Base-by-base conservation (phyloP, 345 rosid genomes). In the Populus ilicifolia region DNA sequence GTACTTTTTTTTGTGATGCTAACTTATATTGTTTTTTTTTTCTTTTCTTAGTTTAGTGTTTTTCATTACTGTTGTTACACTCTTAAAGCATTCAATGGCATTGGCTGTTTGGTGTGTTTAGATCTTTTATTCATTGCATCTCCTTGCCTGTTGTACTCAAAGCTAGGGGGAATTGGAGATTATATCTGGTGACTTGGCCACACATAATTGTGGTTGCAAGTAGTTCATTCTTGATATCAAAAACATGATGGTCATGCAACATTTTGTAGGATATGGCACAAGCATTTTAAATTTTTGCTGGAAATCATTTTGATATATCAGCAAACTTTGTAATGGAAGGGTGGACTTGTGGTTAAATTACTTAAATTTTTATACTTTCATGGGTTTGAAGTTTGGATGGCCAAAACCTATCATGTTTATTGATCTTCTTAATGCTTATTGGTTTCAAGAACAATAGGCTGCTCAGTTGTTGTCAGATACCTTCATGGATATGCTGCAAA, bases 401-500 rank as follows among this genome's bases (percentile, higher is more conserved):
- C 61, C 54, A n/a, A 29, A 50, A 21, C 52, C 77, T 76, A 56
- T 65, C 46, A 21, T 43, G n/a, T 67, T 78, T 67, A 23, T 54
- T 48, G 46, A 77, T 59, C 48, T 74, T 66, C 70, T 79, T 50
- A n/a, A 64, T 73, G 41, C 12, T 72, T 79, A 35, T 63, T 59
- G 35, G 30, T 8, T 74, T 87, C 80, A 67, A 92, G 99, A 84
- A 83, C 88, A 93, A 96, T 82, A 93, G 88, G 90, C 92, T 96
- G 76, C 82, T 81, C 68, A 83, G 87, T 75, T 78, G 80, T 83
- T 91, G 88, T 82, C 86, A 86, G 80, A 89, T 93, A 74, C 99
- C 99, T 70, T 71, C 96, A 16, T 96, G 97, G 99, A 88, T 93
- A 83, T 80, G 87, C 84, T 96, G 98, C 82, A 78, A 88, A 84